These are phyloP conservation scores for Tulasnella sp. DNA, from an alignment of 768 basidiomycete genomes.

Conservation along the genomic window DNA sequence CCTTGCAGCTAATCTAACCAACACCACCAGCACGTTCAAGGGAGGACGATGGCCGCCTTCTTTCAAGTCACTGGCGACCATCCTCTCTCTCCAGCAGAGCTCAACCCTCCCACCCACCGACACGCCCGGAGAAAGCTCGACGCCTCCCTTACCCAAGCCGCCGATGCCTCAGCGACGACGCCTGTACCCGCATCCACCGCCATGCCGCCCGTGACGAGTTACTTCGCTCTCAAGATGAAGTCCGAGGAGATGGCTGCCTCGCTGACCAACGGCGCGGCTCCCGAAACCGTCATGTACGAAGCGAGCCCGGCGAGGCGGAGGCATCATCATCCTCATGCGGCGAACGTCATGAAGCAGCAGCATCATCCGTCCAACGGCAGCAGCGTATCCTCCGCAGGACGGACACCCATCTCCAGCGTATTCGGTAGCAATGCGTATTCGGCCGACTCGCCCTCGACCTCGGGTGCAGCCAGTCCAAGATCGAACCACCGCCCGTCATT, in stretches of 20 bases:
- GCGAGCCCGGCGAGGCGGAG: background rate
- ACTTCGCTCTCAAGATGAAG: conserved; percentile 53
- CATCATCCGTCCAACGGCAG: background rate
- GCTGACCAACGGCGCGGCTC: background rate
- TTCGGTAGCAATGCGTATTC: background rate
- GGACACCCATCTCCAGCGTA: background rate
- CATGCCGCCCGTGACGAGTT: conserved; percentile 34
- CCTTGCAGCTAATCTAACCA: background rate
- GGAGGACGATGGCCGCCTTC: background rate
- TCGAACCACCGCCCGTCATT: conserved; percentile 7
- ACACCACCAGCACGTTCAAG: background rate
- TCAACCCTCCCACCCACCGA: conserved; percentile 11
- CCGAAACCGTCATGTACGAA: background rate
- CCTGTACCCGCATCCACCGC: background rate
- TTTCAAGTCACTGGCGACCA: conserved; percentile 26
- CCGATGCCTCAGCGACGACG: background rate
- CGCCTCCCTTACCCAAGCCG: background rate
- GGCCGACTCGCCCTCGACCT: background rate
- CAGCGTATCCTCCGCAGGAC: background rate
- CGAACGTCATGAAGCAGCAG: background rate
- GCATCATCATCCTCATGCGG: background rate
- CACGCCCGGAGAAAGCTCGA: background rate
- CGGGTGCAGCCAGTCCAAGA: background rate
- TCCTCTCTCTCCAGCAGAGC: conserved; percentile 48
- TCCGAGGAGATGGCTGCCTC: conserved; percentile 33